These are phyloP conservation scores for Kickxella alabastrina DNA, from an alignment of 192 early-diverging fungal species.

Conservation along the genomic window DNA sequence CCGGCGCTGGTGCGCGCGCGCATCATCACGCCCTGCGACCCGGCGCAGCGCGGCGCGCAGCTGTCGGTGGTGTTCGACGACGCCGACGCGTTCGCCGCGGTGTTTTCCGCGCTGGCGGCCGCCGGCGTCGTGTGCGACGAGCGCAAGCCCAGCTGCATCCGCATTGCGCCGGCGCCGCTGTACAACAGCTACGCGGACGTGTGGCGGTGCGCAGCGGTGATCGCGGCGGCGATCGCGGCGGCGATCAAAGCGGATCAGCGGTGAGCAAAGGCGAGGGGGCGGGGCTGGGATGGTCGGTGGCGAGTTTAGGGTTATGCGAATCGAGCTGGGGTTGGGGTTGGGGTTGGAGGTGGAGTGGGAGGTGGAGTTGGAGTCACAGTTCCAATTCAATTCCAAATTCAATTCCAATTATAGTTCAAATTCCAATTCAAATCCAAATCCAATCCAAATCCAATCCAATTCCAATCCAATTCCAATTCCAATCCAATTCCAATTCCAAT, in stretches of 20 bases:
- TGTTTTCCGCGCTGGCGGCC: slow-evolving; percentile 59
- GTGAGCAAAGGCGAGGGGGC: no score
- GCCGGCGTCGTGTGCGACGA: slow-evolving; percentile 82
- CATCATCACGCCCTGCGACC: slow-evolving; percentile 73
- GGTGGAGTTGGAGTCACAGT: no score
- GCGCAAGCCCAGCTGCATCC: slow-evolving; percentile 85
- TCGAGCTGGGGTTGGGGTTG: no score
- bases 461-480: no score
- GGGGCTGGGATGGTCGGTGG: no score
- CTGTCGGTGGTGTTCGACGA: slow-evolving; percentile 64
- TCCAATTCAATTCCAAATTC: no score
- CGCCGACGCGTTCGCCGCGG: slow-evolving; percentile 48
- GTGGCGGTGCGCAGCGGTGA: slow-evolving; percentile 56
- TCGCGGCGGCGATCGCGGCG: slow-evolving; percentile 75
- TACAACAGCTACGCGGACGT: slow-evolving; percentile 89
- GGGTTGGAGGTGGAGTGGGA: no score
- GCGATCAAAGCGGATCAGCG: slow-evolving; percentile 48
- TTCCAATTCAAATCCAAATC: no score
- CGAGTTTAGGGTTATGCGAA: no score
- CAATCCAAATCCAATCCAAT: no score
- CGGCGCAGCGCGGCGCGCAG: slow-evolving; percentile 74
- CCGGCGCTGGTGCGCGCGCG: slow-evolving; percentile 24
- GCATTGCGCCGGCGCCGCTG: slow-evolving; percentile 84
- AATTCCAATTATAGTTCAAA: no score
- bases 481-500: no score